These are phyloP conservation scores for Penicillium flavigenum DNA, from an alignment of 495 filamentous ascomycete species.

Conservation along the genomic window DNA sequence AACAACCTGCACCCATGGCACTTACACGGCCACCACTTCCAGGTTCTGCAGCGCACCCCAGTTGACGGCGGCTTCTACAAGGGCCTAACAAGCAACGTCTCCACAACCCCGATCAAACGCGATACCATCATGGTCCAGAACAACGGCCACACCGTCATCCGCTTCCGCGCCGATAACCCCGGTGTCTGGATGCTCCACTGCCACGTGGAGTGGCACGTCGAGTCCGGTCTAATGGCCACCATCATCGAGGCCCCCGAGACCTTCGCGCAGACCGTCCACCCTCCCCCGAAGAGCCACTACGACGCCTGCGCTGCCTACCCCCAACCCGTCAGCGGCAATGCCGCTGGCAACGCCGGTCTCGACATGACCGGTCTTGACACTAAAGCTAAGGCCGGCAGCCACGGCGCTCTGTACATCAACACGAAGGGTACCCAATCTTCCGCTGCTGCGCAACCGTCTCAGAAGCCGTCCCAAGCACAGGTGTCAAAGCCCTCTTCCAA, in stretches of 20 bases:
- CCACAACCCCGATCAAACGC: slow-evolving; percentile 35
- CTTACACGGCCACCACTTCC: slow-evolving; percentile 62
- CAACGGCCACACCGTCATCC: slow-evolving; percentile 57
- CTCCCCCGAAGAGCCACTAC: slow-evolving; percentile 28
- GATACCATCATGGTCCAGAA: slow-evolving; percentile 60
- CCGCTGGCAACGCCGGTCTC: slow-evolving; percentile 25
- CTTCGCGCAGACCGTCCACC: slow-evolving; percentile 19
- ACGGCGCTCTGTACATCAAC: slow-evolving; percentile 23
- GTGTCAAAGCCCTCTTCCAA: neutral
- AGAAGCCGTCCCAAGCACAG: neutral
- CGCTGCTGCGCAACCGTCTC: neutral
- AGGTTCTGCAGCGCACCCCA: slow-evolving; percentile 36
- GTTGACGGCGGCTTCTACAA: slow-evolving; percentile 49
- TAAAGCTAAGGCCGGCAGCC: slow-evolving; percentile 4
- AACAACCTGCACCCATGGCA: slow-evolving; percentile 64
- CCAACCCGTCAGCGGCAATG: slow-evolving; percentile 21
- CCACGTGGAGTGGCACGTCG: slow-evolving; percentile 80
- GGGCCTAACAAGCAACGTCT: slow-evolving; percentile 26
- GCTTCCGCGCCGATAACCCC: slow-evolving; percentile 70
- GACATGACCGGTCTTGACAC: slow-evolving; percentile 24
- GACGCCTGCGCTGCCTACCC: slow-evolving; percentile 26
- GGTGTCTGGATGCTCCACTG: slow-evolving; percentile 82
- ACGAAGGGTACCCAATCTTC: neutral
- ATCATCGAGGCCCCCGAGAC: slow-evolving; percentile 59
- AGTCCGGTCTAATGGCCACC: slow-evolving; percentile 66